Evolutionary conservation across 192 early-diverging fungal genomes (phyloP).

Genomic region (Diversispora epigaea): DNA sequence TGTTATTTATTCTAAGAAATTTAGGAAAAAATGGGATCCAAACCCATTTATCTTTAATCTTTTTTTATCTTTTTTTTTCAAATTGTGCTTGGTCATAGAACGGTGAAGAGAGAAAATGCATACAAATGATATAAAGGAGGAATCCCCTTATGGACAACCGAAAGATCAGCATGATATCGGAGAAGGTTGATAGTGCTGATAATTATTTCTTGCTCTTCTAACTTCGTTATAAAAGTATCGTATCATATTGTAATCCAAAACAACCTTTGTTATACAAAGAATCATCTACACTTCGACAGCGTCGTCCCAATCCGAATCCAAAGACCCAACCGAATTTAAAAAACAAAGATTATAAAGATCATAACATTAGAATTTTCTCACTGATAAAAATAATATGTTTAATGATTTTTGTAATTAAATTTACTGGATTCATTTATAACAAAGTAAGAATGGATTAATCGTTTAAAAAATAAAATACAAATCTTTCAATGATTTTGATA

Average conservation of each 20-base stretch:
- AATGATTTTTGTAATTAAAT: background rate
- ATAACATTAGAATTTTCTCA: no score
- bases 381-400: background rate
- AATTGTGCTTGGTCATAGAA: background rate
- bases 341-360: background rate
- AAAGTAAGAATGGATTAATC: background rate
- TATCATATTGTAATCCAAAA: background rate
- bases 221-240: background rate
- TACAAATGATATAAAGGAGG: background rate
- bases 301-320: background rate
- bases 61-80: no score
- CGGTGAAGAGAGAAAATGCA: background rate
- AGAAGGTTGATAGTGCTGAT: background rate
- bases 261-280: background rate
- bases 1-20: background rate
- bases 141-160: background rate
- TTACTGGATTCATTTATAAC: background rate
- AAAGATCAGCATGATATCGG: background rate
- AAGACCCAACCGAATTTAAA: background rate
- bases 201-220: background rate
- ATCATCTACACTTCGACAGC: background rate
- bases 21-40: background rate
- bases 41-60: no score
- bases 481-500: background rate
- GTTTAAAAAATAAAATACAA: background rate